Percentiles rank a stretch among this genome's conserved stretches.
Conservation (phyloP, 2,329 filamentous ascomycete species). For the Lachnellula occidentalis region DNA sequence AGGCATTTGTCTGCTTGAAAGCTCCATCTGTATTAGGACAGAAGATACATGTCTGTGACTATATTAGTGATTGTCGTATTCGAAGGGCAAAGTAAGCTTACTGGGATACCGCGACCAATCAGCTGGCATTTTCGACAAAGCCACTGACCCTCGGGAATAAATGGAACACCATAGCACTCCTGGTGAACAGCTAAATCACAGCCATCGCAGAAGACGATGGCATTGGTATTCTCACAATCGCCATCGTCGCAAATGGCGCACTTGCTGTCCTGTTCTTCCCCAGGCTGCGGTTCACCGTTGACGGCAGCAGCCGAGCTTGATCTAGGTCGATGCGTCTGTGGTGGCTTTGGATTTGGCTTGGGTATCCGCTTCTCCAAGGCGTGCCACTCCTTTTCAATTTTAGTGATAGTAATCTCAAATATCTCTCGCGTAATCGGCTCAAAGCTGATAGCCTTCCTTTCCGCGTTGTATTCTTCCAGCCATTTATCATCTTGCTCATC, state of each 20-base stretch:
- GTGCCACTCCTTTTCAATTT: slow-evolving; percentile 99
- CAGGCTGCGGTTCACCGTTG: slow-evolving; percentile 81
- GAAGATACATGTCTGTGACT: slow-evolving; percentile 79
- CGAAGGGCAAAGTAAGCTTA: slow-evolving; percentile 38
- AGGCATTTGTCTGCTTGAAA: slow-evolving; percentile 95
- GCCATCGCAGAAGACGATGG: slow-evolving; percentile 97
- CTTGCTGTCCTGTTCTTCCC: slow-evolving; percentile 94
- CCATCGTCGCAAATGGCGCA: slow-evolving; percentile 98
- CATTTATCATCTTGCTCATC: slow-evolving; percentile 98
- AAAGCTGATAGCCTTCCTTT: slow-evolving; percentile 67
- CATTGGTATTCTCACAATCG: slow-evolving; percentile 99
- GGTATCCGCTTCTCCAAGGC: slow-evolving; percentile 93
- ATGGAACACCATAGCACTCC: slow-evolving; percentile 97
- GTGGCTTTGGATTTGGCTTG: slow-evolving; percentile 93
- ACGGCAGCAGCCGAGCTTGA: slow-evolving; percentile 93
- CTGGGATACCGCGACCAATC: slow-evolving; percentile 83
- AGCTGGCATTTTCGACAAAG: slow-evolving; percentile 94
- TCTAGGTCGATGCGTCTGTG: slow-evolving; percentile 85
- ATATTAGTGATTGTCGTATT: slow-evolving; percentile 12
- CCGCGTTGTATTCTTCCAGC: slow-evolving; percentile 77
- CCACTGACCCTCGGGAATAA: slow-evolving; percentile 98
- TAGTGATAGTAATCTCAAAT: slow-evolving; percentile 97
- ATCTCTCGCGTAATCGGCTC: slow-evolving; percentile 86
- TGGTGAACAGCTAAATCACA: slow-evolving; percentile 97
- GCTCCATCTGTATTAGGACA: slow-evolving; percentile 96